Conservation (phyloP, 1,284 basidiomycete species). For the Spongiforma sp. region DNA sequence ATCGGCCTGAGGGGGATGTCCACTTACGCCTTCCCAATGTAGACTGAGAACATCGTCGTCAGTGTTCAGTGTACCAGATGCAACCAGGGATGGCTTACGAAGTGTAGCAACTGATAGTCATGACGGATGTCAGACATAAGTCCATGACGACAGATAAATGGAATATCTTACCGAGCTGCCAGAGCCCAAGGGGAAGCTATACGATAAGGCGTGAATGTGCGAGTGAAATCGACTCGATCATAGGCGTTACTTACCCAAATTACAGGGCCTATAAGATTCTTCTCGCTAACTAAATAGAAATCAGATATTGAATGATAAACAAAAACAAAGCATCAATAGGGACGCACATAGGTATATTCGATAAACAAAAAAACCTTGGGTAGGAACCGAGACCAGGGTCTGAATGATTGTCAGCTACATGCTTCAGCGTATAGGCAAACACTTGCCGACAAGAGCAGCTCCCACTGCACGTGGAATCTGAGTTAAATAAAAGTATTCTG, state of each 20-base stretch:
- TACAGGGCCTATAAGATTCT: neutral
- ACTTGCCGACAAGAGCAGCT: constrained; percentile 2
- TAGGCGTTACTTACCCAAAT: neutral
- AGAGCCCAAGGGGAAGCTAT: constrained; percentile 5
- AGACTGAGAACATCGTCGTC: constrained; percentile 1
- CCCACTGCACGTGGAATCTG: neutral
- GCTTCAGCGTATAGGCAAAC: neutral
- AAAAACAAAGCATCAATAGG: neutral
- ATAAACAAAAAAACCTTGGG: constrained; percentile 8
- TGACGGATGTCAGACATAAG: neutral
- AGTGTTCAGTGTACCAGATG: neutral
- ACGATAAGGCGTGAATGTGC: neutral
- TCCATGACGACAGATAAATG: neutral
- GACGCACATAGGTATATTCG: constrained; percentile 8
- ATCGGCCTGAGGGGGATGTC: neutral
- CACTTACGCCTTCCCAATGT: constrained; percentile 5
- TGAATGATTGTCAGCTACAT: neutral
- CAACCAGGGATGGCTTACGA: neutral
- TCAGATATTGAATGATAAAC: neutral
- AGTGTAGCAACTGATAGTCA: neutral
- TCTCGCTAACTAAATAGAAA: constrained; percentile 8
- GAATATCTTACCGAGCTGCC: constrained; percentile 3
- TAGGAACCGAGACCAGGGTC: constrained; percentile 7
- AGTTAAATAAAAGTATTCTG: neutral
- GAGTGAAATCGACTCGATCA: too few species aligned